phyloP scores from a whole-genome alignment of 768 basidiomycete species.

The Porphyrellus cyaneotinctus region DNA sequence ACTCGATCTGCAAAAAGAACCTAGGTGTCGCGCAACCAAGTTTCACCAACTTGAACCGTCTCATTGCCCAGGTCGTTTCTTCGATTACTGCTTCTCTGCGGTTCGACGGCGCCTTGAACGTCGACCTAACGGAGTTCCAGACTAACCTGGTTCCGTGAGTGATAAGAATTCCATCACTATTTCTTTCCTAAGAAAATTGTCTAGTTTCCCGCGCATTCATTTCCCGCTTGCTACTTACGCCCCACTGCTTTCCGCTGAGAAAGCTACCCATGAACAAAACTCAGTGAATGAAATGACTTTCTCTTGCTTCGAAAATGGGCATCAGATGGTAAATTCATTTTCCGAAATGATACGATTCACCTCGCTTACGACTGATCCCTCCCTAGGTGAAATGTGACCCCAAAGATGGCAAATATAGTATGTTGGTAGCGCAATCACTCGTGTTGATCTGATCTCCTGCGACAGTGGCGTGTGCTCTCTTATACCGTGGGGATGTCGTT shows the following conservation, averaged over 20 bases:
- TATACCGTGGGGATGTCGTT: conserved; percentile 95
- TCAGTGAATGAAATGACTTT: conserved; percentile 98
- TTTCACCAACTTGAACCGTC: conserved; percentile 90
- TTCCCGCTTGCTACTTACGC: conserved; percentile 97
- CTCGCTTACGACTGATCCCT: conserved; percentile 1
- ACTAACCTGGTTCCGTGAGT: conserved; percentile 96
- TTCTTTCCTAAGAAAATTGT: conserved; percentile 2
- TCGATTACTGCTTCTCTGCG: conserved; percentile 96
- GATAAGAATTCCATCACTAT: neutral
- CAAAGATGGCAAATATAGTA: conserved; percentile 97
- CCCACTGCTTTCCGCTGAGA: conserved; percentile 91
- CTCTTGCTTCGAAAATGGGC: conserved; percentile 94
- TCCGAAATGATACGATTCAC: neutral
- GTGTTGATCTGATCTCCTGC: conserved; percentile 12
- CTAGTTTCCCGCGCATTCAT: conserved; percentile 94
- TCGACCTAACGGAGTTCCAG: conserved; percentile 98
- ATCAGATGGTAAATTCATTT: conserved; percentile 72
- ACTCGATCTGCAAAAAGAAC: conserved; percentile 98
- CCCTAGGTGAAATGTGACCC: conserved; percentile 82
- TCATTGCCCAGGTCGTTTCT: conserved; percentile 98
- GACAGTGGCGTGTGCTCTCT: conserved; percentile 83
- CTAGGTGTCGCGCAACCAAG: conserved; percentile 81
- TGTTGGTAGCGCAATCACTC: conserved; percentile 26
- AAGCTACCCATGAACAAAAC: conserved; percentile 95
- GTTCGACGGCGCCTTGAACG: conserved; percentile 96